A percentile compares a stretch with the other conserved stretches of the same genome.
phyloP scores from a whole-genome alignment of 352 stramenopile genomes.

The Phytopythium oedochilum region DNA sequence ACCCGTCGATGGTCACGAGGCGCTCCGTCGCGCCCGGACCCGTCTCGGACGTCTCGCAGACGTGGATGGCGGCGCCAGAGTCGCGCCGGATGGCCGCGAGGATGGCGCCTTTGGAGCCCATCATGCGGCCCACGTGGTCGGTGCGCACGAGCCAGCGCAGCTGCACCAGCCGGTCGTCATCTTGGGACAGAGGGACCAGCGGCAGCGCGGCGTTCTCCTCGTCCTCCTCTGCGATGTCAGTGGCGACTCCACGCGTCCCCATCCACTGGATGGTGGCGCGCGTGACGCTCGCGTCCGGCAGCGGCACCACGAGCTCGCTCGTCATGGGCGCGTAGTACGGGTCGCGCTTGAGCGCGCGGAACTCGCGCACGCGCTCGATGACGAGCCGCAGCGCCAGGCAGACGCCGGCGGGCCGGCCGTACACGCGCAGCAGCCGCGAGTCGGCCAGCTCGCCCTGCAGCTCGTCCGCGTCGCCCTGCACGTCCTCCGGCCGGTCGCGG shows the following conservation, averaged over 20 bases:
- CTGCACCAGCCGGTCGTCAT: conserved; percentile 16
- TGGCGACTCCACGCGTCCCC: background rate
- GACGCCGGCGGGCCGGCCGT: conserved; percentile 52
- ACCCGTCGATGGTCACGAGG: conserved; percentile 36
- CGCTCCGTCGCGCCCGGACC: conserved; percentile 41
- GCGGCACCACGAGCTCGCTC: conserved; percentile 13
- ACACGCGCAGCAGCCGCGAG: conserved; percentile 51
- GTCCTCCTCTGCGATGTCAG: conserved; percentile 7
- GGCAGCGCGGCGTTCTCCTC: conserved; percentile 4
- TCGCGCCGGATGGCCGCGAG: conserved; percentile 37
- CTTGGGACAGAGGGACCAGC: conserved; percentile 3
- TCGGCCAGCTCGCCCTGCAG: conserved; percentile 11
- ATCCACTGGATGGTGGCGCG: conserved; percentile 25
- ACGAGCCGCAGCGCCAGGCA: conserved; percentile 57
- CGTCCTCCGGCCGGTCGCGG: conserved; percentile 14
- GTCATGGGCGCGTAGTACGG: conserved; percentile 47
- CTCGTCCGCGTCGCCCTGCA: conserved; percentile 2
- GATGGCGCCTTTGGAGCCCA: conserved; percentile 45
- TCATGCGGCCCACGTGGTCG: conserved; percentile 54
- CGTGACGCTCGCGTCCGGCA: conserved; percentile 35
- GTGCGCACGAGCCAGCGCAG: conserved; percentile 47
- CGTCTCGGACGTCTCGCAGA: conserved; percentile 29
- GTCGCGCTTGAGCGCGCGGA: conserved; percentile 35
- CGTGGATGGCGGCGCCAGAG: conserved; percentile 36
- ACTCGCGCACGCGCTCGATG: conserved; percentile 47